phyloP scores from a whole-genome alignment of 176 grass and related monocot species.

The Avena insularis region DNA sequence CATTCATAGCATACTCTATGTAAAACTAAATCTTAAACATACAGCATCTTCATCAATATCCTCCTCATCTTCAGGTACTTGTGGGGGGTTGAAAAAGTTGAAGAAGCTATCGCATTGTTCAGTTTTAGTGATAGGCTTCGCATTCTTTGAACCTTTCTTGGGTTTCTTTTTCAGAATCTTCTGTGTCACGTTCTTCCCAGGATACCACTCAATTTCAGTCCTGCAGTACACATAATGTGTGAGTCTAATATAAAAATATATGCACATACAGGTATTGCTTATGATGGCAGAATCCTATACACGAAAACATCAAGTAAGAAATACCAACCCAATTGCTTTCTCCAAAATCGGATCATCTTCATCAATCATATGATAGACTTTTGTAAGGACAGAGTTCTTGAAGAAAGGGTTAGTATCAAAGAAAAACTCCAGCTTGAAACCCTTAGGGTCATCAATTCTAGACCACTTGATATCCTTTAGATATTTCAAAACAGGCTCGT shows the following conservation, averaged over 20 bases:
- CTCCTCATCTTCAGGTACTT: conserved; percentile 83
- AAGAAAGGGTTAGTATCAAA: conserved; percentile 94
- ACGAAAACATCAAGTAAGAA: background rate
- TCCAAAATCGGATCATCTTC: conserved; percentile 95
- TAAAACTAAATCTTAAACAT: conserved; percentile 41
- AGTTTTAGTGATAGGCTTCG: conserved; percentile 84
- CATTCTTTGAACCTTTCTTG: conserved; percentile 89
- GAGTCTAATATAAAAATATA: conserved; percentile 11
- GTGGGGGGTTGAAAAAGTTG: conserved; percentile 90
- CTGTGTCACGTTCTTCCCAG: conserved; percentile 83
- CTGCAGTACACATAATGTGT: conserved; percentile 44
- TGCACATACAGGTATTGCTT: background rate
- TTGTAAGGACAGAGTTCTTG: conserved; percentile 86
- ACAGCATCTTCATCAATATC: conserved; percentile 91
- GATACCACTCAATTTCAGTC: conserved; percentile 89
- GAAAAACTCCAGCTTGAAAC: conserved; percentile 94
- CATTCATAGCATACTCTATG: background rate
- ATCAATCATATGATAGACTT: conserved; percentile 89
- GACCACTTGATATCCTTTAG: conserved; percentile 94
- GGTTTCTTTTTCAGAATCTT: conserved; percentile 96
- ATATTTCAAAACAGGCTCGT: conserved; percentile 75
- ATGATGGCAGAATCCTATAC: background rate
- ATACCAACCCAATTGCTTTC: conserved; percentile 81
- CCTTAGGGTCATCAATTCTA: conserved; percentile 73
- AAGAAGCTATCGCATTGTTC: conserved; percentile 97